phyloP scores from a whole-genome alignment of 2,329 filamentous ascomycete genomes.

The Ceratocystiopsis minuta region DNA sequence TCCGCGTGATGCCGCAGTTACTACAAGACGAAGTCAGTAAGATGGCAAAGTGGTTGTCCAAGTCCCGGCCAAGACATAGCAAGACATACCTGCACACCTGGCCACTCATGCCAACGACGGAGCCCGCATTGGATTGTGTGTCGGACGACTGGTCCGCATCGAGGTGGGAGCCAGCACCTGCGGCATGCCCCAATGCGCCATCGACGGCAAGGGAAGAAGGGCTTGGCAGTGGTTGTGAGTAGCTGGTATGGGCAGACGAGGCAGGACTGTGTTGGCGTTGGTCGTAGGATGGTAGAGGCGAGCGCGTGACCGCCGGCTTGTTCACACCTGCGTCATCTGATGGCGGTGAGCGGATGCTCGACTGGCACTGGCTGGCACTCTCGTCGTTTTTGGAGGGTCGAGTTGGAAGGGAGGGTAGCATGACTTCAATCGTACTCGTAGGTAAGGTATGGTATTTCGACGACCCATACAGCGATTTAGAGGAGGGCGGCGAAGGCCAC shows the following conservation, averaged over 20 bases:
- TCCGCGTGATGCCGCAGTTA: conserved; percentile 88
- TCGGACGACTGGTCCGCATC: conserved; percentile 1
- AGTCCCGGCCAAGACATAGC: not conserved
- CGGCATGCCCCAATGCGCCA: not conserved
- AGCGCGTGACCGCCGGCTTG: conserved; percentile 1
- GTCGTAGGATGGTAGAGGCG: not conserved
- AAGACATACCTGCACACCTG: conserved; percentile 52
- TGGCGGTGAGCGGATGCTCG: conserved; percentile 10
- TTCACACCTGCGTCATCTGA: conserved; percentile 7
- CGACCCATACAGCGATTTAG: not conserved
- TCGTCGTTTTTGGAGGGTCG: conserved; percentile 8
- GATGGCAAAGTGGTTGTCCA: too few species aligned
- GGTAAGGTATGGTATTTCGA: too few species aligned
- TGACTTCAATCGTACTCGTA: not conserved
- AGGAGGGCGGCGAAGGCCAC: not conserved
- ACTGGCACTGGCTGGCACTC: conserved; percentile 1
- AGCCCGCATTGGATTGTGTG: conserved; percentile 6
- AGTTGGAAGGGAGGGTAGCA: conserved; percentile 12
- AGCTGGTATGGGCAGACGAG: too few species aligned
- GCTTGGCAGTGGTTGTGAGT: conserved; percentile 6
- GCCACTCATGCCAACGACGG: conserved; percentile 26
- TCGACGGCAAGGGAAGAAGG: conserved; percentile 8
- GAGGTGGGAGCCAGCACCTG: too few species aligned
- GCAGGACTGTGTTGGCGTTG: not conserved
- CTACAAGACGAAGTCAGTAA: conserved; percentile 26